Base-by-base conservation (phyloP, 345 rosid genomes). In the Dipteronia sinensis region DNA sequence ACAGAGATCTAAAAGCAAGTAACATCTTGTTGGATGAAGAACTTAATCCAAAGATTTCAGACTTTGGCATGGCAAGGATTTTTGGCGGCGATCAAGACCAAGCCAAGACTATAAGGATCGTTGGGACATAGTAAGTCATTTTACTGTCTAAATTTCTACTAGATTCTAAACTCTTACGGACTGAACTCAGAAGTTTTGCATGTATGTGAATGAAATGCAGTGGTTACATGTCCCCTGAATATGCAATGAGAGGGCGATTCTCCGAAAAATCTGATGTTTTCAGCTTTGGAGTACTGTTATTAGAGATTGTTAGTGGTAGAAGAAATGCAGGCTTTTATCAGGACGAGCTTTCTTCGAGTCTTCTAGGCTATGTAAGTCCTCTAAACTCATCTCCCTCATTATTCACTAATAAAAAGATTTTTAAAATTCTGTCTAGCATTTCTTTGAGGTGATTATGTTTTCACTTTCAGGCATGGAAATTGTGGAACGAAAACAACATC, bases 21-120 rank as follows among this genome's bases (percentile, higher is more conserved):
- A 58, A 58, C 8, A 58, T 58, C 25, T 58, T 58, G n/a, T 58
- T 58, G 25, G 63, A 58, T 58, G 63, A 58, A 7, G 63, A 58
- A 58, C 20, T 58, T 9, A 58, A 4, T 56, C 82, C 78, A 0
- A 81, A 78, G 27, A 78, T 84, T 49, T 81, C 81, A 1, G 81
- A 79, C 62, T 81, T 79, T 70, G 87, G 84, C 16, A 76, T 62
- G 66, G 74, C 82, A n/a, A 58, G 86, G 55, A 69, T 63, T n/a
- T 78, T 80, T 51, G 79, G 72, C 1, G 63, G 63, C 4, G 2
- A n/a, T 19, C 23, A 58, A 16, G 63, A 58, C 6, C 63, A 58
- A n/a, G 22, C 20, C 25, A 58, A n/a, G 11, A 58, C 25, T 9
- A n/a, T 58, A n/a, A 58, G 63, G 11, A 10, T 58, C 0, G 63